These are phyloP conservation scores for Xanthoparmelia taractica DNA, from an alignment of 495 filamentous ascomycete genomes.

Conservation along the genomic window DNA sequence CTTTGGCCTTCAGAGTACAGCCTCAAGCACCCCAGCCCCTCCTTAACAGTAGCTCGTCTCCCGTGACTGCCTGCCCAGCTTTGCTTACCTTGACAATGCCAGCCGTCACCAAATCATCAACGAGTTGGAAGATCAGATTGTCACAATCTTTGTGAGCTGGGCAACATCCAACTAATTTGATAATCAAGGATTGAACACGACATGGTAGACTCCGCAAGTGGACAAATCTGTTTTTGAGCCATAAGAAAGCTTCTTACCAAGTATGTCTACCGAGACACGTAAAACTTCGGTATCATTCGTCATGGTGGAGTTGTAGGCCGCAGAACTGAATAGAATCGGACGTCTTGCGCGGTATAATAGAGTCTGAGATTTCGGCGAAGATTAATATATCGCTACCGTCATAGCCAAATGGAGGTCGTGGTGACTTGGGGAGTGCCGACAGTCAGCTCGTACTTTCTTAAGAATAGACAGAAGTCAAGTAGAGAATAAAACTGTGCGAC, in stretches of 20 bases:
- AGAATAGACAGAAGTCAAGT: background rate
- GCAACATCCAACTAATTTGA: background rate
- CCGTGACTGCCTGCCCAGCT: constrained; percentile 33
- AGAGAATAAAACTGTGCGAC: constrained; percentile 6
- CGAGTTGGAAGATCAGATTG: constrained; percentile 48
- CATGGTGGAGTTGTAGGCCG: constrained; percentile 44
- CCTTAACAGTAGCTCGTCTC: constrained; percentile 21
- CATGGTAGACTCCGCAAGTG: background rate
- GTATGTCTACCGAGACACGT: constrained; percentile 51
- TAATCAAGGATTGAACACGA: background rate
- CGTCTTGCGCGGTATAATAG: constrained; percentile 40
- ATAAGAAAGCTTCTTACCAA: constrained; percentile 26
- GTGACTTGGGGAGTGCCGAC: constrained; percentile 27
- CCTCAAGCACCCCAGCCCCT: background rate
- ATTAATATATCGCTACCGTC: constrained; percentile 35
- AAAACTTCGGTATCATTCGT: constrained; percentile 47
- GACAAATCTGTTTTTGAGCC: background rate
- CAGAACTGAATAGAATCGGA: constrained; percentile 37
- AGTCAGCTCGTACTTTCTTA: background rate
- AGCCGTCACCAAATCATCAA: constrained; percentile 40
- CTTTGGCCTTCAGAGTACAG: no score
- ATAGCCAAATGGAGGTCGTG: constrained; percentile 38
- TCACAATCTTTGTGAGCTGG: constrained; percentile 51
- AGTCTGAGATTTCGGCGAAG: constrained; percentile 47
- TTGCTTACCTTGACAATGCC: constrained; percentile 44